Percentiles rank a stretch among this genome's conserved stretches.
Evolutionary conservation across 139 green algal genomes (phyloP).

Genomic region (Monoraphidium neglectum): DNA sequence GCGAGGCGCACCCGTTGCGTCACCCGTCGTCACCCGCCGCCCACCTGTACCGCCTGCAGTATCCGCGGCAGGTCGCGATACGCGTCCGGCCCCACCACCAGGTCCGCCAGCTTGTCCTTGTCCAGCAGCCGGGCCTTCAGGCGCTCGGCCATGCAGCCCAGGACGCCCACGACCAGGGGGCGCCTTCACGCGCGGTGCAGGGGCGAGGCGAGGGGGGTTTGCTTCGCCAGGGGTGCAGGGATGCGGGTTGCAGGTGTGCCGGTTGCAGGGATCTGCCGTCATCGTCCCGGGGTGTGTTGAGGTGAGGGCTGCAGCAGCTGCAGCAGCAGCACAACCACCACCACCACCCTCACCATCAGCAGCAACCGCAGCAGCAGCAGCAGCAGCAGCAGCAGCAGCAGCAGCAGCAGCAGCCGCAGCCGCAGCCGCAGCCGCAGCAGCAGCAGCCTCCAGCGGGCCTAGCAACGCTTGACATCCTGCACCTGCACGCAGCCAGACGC

Average conservation of each 20-base stretch:
- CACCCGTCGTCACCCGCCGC: too few relatives aligned
- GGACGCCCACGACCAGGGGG: conserved; percentile 73
- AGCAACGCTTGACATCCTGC: background rate
- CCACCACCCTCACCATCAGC: too few relatives aligned
- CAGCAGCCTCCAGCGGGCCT: too few relatives aligned
- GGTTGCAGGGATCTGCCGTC: background rate
- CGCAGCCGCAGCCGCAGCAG: too few relatives aligned
- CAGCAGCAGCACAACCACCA: too few relatives aligned
- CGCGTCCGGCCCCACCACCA: conserved; percentile 88
- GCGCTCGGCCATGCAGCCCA: conserved; percentile 95
- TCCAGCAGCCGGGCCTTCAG: conserved; percentile 80
- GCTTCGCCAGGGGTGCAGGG: background rate
- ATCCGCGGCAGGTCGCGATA: conserved; percentile 89
- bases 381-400: too few relatives aligned
- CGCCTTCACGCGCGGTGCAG: background rate
- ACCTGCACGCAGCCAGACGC: background rate
- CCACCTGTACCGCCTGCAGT: conserved; percentile 62
- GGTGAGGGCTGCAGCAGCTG: background rate
- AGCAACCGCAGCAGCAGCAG: too few relatives aligned
- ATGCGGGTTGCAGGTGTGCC: background rate
- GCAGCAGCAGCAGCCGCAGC: too few relatives aligned
- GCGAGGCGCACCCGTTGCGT: too few relatives aligned
- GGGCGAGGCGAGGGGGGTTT: background rate
- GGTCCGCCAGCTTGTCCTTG: conserved; percentile 75
- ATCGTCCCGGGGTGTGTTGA: background rate